These are phyloP conservation scores for Penicillium mononematosum DNA, from an alignment of 495 filamentous ascomycete genomes.

Conservation along the genomic window DNA sequence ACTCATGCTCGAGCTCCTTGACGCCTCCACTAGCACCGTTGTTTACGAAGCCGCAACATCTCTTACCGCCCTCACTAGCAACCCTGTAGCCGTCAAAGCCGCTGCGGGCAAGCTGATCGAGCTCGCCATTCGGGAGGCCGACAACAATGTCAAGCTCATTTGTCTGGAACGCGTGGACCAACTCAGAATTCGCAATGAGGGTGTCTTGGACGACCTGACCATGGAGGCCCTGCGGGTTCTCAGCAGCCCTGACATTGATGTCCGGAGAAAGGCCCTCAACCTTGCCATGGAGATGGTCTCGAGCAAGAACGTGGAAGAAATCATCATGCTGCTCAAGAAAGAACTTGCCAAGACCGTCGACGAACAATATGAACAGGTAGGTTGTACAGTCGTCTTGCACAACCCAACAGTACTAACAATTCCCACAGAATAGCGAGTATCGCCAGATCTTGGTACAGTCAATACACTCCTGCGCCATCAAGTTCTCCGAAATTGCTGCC, in stretches of 20 bases:
- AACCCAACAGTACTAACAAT: constrained; percentile 21
- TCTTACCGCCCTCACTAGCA: constrained; percentile 90
- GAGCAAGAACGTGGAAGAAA: constrained; percentile 98
- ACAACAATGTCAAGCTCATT: constrained; percentile 99
- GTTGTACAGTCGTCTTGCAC: constrained; percentile 2
- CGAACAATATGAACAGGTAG: constrained; percentile 93
- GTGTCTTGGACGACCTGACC: constrained; percentile 89
- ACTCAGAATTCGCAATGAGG: constrained; percentile 85
- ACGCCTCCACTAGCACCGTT: constrained; percentile 89
- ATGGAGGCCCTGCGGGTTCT: constrained; percentile 99
- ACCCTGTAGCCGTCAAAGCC: constrained; percentile 96
- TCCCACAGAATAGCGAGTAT: constrained; percentile 81
- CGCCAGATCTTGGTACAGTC: constrained; percentile 92
- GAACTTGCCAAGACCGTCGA: constrained; percentile 97
- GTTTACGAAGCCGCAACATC: constrained; percentile 98
- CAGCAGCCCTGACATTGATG: constrained; percentile 93
- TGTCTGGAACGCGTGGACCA: constrained; percentile 94
- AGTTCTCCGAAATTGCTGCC: constrained; percentile 95
- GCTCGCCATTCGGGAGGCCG: constrained; percentile 91
- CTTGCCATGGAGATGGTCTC: constrained; percentile 98
- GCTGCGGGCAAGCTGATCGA: constrained; percentile 96
- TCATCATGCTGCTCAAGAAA: constrained; percentile 93
- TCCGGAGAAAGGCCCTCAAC: constrained; percentile 84
- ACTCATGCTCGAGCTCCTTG: constrained; percentile 94
- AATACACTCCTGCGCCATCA: constrained; percentile 97